Evolutionary conservation across 306 rosid genomes (phyloP).

Genomic region (Datisca glomerata): DNA sequence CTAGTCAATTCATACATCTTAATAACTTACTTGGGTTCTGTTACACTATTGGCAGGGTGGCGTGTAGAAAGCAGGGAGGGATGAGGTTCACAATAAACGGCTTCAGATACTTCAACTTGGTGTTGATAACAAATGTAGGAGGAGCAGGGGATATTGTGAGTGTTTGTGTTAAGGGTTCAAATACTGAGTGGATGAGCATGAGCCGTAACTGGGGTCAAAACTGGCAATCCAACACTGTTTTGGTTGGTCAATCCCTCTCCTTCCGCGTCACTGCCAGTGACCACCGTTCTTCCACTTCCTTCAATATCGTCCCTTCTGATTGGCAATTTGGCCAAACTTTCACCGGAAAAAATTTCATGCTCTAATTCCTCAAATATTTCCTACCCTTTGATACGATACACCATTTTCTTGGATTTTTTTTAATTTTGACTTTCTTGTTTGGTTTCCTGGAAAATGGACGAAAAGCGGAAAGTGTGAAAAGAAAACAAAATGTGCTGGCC

Average conservation of each 20-base stretch:
- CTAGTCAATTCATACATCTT: no score
- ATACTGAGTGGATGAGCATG: slow-evolving; percentile 44
- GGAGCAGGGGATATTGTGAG: slow-evolving; percentile 51
- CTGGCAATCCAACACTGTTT: slow-evolving; percentile 34
- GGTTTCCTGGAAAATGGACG: no score
- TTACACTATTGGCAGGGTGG: slow-evolving; percentile 32
- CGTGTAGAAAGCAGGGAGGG: slow-evolving; percentile 43
- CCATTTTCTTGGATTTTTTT: no score
- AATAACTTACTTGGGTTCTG: no score
- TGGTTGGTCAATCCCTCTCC: slow-evolving; percentile 55
- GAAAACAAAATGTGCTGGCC: no score
- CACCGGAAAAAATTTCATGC: slow-evolving; percentile 38
- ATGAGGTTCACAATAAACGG: slow-evolving; percentile 55
- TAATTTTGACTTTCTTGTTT: no score
- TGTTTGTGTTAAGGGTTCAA: slow-evolving; percentile 36
- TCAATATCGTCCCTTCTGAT: slow-evolving; percentile 34
- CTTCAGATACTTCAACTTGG: slow-evolving; percentile 49
- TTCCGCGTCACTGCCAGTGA: slow-evolving; percentile 50
- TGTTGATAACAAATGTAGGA: slow-evolving; percentile 48
- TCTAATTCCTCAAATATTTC: slow-evolving; percentile 6
- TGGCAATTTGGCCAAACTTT: slow-evolving; percentile 71
- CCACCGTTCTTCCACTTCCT: slow-evolving; percentile 40
- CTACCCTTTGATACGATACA: background rate
- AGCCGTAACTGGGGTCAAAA: slow-evolving; percentile 72
- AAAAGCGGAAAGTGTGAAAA: no score